phyloP scores from a whole-genome alignment of 1,284 basidiomycete species.

The Cryptococcus wingfieldii region DNA sequence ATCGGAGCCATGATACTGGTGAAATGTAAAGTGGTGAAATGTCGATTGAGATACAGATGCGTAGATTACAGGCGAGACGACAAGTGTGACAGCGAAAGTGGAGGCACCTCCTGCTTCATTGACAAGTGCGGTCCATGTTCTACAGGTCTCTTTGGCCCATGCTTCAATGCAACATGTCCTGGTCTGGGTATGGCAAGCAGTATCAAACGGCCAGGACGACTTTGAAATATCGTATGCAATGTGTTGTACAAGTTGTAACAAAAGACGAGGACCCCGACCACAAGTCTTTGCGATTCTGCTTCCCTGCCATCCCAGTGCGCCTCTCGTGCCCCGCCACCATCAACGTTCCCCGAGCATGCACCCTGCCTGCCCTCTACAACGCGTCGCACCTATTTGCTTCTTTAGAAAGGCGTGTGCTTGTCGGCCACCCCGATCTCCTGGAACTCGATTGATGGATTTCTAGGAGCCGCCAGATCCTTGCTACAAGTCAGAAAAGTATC shows the following conservation, averaged over 20 bases:
- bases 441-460: slow-evolving; percentile 14
- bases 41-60: background rate
- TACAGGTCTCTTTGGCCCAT: too few relatives aligned
- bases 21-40: background rate
- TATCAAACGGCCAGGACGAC: too few relatives aligned
- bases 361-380: background rate
- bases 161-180: too few relatives aligned
- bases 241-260: slow-evolving; percentile 6
- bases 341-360: too few relatives aligned
- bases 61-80: background rate
- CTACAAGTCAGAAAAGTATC: slow-evolving; percentile 2
- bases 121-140: background rate
- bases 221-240: slow-evolving; percentile 6
- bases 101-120: background rate
- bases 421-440: slow-evolving; percentile 5
- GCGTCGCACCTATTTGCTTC: background rate
- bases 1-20: background rate
- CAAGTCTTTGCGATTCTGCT: too few relatives aligned
- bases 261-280: background rate
- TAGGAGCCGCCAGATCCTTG: slow-evolving; percentile 16
- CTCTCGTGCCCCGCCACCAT: background rate
- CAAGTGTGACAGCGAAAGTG: background rate
- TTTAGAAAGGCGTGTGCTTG: background rate
- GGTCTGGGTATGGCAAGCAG: too few relatives aligned
- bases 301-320: background rate